Conservation (phyloP, 2,329 filamentous ascomycete species). For the Emergomyces africanus region DNA sequence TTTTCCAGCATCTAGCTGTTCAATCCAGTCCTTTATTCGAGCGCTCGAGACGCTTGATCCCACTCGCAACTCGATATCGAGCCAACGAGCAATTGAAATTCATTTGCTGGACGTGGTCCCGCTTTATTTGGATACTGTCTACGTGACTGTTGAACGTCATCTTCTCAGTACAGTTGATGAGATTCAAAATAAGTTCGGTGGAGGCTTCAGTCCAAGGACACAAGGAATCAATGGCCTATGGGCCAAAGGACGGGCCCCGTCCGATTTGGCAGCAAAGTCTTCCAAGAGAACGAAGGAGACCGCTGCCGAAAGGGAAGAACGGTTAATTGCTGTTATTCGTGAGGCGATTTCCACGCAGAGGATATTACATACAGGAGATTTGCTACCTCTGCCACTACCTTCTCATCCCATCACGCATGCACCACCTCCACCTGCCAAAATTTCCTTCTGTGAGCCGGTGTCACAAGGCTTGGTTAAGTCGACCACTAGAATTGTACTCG, state of each 20-base stretch:
- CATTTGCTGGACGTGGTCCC: slow-evolving; percentile 69
- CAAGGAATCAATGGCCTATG: slow-evolving; percentile 29
- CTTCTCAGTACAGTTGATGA: slow-evolving; percentile 68
- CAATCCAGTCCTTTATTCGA: slow-evolving; percentile 68
- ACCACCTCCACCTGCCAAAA: slow-evolving; percentile 69
- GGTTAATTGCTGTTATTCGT: slow-evolving; percentile 54
- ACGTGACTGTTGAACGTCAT: slow-evolving; percentile 72
- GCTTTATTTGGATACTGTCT: slow-evolving; percentile 69
- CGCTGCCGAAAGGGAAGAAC: slow-evolving; percentile 38
- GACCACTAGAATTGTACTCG: slow-evolving; percentile 69
- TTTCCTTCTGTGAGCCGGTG: slow-evolving; percentile 89
- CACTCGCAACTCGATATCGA: slow-evolving; percentile 58
- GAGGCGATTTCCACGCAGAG: slow-evolving; percentile 59
- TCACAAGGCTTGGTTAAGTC: slow-evolving; percentile 70
- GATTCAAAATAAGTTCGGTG: slow-evolving; percentile 70
- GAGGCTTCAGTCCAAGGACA: slow-evolving; percentile 37
- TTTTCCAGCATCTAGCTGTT: slow-evolving; percentile 56
- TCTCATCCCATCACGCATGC: slow-evolving; percentile 78
- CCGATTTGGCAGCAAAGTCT: slow-evolving; percentile 10
- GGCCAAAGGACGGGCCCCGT: slow-evolving; percentile 21
- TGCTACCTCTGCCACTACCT: slow-evolving; percentile 63
- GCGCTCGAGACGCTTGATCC: slow-evolving; percentile 60
- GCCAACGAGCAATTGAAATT: slow-evolving; percentile 70
- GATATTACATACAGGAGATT: slow-evolving; percentile 72
- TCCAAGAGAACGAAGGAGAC: slow-evolving; percentile 22